Conservation (phyloP, 805 yeast genomes). For the Scheffersomyces lignosus region DNA sequence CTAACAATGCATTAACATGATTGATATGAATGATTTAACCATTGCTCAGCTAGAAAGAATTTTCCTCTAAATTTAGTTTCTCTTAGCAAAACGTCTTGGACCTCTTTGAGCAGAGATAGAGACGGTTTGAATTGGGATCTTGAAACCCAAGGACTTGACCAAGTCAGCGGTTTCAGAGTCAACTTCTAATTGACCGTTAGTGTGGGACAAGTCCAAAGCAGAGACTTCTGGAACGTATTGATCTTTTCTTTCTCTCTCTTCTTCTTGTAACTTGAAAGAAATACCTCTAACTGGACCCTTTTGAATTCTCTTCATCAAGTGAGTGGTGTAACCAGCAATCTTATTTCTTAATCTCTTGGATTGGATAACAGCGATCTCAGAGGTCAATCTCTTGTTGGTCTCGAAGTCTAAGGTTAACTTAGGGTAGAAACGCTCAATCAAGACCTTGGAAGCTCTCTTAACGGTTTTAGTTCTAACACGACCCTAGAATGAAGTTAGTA, state of each 20-base stretch:
- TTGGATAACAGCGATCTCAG: conserved; percentile 98
- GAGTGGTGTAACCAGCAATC: conserved; percentile 99
- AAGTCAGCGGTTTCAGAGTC: conserved; percentile 96
- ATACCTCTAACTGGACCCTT: conserved; percentile 99
- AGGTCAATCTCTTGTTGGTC: conserved; percentile 99
- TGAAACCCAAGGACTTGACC: conserved; percentile 90
- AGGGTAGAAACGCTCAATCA: conserved; percentile 99
- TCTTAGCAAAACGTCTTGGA: conserved; percentile 89
- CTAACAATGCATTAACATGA: no score
- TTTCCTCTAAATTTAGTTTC: conserved; percentile 55
- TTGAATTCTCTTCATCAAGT: conserved; percentile 99
- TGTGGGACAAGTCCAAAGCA: conserved; percentile 96
- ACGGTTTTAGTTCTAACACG: conserved; percentile 99
- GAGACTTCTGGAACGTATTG: conserved; percentile 99
- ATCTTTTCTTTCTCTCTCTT: conserved; percentile 99
- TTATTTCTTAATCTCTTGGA: conserved; percentile 99
- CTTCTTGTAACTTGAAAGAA: conserved; percentile 99
- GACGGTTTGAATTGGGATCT: conserved; percentile 80
- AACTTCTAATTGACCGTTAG: conserved; percentile 94
- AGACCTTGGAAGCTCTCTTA: conserved; percentile 99
- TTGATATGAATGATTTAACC: background rate
- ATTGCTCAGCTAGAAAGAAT: background rate
- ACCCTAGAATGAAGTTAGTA: conserved; percentile 62
- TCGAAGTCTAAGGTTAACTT: conserved; percentile 99
- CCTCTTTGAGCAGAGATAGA: conserved; percentile 87